Conservation (phyloP, 2,329 filamentous ascomycete species). For the Talaromyces pinophilus region DNA sequence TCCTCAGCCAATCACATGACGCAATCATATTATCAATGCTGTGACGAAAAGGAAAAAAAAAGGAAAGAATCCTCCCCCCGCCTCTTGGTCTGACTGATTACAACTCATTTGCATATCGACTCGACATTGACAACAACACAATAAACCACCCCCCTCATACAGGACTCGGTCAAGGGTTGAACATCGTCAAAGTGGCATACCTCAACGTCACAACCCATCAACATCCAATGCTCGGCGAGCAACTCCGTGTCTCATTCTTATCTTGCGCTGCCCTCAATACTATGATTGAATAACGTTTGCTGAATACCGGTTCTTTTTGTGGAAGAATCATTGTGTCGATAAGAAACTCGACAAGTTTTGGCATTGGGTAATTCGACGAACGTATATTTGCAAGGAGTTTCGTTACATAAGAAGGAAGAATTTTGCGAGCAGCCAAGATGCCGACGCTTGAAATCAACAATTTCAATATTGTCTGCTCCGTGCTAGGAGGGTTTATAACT, state of each 20-base stretch:
- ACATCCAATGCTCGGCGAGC: not conserved
- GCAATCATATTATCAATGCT: not conserved
- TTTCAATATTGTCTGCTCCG: conserved; percentile 81
- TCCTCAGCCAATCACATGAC: conserved; percentile 3
- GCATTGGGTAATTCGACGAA: not conserved
- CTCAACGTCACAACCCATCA: not conserved
- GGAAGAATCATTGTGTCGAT: not conserved
- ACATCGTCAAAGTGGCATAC: conserved; percentile 16
- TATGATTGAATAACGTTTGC: conserved; percentile 45
- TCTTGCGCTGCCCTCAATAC: conserved; percentile 10
- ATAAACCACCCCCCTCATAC: not conserved
- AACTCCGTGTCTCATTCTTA: conserved; percentile 9
- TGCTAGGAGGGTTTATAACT: conserved; percentile 83
- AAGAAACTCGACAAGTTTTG: not conserved
- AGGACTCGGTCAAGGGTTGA: not conserved
- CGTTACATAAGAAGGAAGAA: not conserved
- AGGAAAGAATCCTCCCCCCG: not conserved
- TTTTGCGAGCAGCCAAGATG: conserved; percentile 44
- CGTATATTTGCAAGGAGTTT: not conserved
- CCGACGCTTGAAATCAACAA: conserved; percentile 66
- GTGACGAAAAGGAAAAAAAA: not conserved
- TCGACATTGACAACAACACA: not conserved
- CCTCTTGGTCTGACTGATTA: not conserved
- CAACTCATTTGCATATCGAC: not conserved
- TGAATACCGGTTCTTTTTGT: conserved; percentile 24